These are phyloP conservation scores for Penicillium sp. DNA, from an alignment of 2,329 filamentous ascomycete genomes.

Conservation along the genomic window DNA sequence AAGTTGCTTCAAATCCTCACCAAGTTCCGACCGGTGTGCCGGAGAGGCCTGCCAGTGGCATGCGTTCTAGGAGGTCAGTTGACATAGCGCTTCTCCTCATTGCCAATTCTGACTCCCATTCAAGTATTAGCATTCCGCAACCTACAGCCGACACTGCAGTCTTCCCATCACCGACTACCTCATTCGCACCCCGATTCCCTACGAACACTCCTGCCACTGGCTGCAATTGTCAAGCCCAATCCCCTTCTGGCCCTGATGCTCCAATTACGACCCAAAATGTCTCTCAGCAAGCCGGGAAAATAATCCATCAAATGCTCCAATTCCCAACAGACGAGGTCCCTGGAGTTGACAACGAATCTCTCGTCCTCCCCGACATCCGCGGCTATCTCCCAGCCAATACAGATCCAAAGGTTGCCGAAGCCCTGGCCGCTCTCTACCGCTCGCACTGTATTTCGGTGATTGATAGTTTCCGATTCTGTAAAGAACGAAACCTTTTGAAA, in stretches of 20 bases:
- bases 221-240: conserved; percentile 38
- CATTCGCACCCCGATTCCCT: conserved; percentile 40
- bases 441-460: conserved; percentile 95
- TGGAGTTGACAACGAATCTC: conserved; percentile 66
- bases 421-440: conserved; percentile 83
- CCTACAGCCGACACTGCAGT: conserved; percentile 44
- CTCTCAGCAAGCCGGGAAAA: conserved; percentile 41
- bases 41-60: conserved; percentile 33
- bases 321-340: conserved; percentile 40
- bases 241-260: conserved; percentile 33
- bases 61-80: conserved; percentile 38
- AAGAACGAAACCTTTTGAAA: conserved; percentile 94
- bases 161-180: conserved; percentile 46
- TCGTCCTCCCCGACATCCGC: conserved; percentile 84
- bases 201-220: conserved; percentile 24
- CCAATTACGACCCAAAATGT: conserved; percentile 44
- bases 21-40: conserved; percentile 23
- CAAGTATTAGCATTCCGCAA: conserved; percentile 38
- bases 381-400: conserved; percentile 78
- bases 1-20: conserved; percentile 29
- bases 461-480: conserved; percentile 93
- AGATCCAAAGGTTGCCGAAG: conserved; percentile 83
- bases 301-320: conserved; percentile 47
- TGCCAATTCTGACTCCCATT: conserved; percentile 18
- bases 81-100: not conserved